Conservation (phyloP, 1,139 yeast species). For the Maudiozyma humilis region DNA sequence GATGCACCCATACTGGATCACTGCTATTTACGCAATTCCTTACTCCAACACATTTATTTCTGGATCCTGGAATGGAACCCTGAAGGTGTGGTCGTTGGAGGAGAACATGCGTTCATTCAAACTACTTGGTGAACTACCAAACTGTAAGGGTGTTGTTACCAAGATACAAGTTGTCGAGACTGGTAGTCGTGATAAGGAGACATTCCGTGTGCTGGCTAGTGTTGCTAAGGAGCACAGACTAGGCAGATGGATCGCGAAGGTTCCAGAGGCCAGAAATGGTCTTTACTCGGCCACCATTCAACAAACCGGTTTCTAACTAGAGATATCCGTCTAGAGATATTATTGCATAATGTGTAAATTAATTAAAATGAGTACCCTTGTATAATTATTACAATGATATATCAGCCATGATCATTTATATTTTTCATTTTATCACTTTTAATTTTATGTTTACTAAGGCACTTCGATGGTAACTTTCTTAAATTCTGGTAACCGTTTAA, state of each 20-base stretch:
- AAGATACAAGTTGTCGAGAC: constrained; percentile 58
- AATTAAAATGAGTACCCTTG: not conserved
- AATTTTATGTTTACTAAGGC: not conserved
- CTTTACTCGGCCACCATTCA: constrained; percentile 38
- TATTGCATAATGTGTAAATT: constrained; percentile 5
- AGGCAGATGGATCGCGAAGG: constrained; percentile 65
- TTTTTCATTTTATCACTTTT: not conserved
- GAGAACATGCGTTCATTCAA: constrained; percentile 55
- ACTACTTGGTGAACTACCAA: constrained; percentile 45
- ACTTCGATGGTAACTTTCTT: not conserved
- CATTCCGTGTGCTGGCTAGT: constrained; percentile 54
- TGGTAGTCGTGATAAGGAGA: constrained; percentile 40
- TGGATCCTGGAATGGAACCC: constrained; percentile 79
- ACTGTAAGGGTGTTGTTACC: constrained; percentile 66
- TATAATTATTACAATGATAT: not conserved
- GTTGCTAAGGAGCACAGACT: constrained; percentile 77
- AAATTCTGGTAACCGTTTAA: not conserved
- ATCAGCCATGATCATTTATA: not conserved
- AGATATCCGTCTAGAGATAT: not conserved
- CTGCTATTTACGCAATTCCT: constrained; percentile 81
- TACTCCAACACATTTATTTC: constrained; percentile 74
- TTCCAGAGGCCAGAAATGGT: constrained; percentile 43
- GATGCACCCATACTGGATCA: constrained; percentile 76
- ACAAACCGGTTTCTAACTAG: constrained; percentile 12
- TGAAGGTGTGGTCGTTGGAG: constrained; percentile 69